Evolutionary conservation across 805 yeast species (phyloP), one percentile per base, ranked within the genome.

Genomic region (Zygosaccharomyces siamensis): DNA sequence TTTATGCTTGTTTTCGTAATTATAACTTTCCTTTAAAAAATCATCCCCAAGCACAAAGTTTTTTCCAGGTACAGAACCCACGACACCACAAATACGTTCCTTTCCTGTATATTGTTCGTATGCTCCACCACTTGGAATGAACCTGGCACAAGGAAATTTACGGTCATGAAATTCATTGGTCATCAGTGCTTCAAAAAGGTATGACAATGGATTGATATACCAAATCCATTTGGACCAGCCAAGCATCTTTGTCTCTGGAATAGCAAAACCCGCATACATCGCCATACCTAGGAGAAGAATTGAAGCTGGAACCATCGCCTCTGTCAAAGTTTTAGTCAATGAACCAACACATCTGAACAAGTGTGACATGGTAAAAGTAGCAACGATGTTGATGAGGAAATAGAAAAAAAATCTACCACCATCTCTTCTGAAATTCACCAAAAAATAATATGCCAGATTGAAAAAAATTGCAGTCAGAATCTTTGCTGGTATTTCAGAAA

Each of bases 191-290:
- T 81, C 84, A 57, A 80, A 80, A 21, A 75, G 71, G 58, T 80
- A 81, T 5, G 77, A 78, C 45, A 81, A 63, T 1, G 86, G 86
- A 54, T 81, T 72, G 39, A 81, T 55, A 56, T 78, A 81, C 63
- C 78, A 77, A 52, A 81, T 79, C 86, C 85, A 81, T 55, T 80
- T 71, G 31, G 81, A 76, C 86, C 86, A 81, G 12, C 84, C 81
- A 52, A 73, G 71, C 79, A 80, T 79, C 44, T 72, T 62, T 5
- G 75, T 73, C 33, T 76, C 73, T 28, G 85, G 86, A 48, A 80
- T 68, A 20, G 75, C 79, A 67, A 80, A 81, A 38, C 85, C 85
- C 4, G 80, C 73, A 59, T 72, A 80, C 60, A 77, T 70, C 20
- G 76, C 64, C 59, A 80, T 57, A 5, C 74, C 75, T 32, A 76